These are phyloP conservation scores for Fusarium metavorans DNA, from an alignment of 2,329 filamentous ascomycete species.

Conservation along the genomic window DNA sequence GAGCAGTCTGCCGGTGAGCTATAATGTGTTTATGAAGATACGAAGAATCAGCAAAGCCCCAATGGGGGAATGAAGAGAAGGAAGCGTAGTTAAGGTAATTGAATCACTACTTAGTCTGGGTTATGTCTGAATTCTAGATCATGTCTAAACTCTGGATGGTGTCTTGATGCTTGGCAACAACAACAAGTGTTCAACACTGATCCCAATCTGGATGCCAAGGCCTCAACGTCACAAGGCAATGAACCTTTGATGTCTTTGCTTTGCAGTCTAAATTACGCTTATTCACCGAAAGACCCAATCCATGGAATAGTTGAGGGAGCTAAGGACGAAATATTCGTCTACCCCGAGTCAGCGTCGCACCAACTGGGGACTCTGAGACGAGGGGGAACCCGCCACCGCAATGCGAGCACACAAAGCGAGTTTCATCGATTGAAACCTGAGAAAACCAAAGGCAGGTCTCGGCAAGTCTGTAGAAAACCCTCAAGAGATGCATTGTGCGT, in stretches of 20 bases:
- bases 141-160: not conserved
- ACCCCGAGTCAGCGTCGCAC: slow-evolving; percentile 19
- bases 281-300: not conserved
- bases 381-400: not conserved
- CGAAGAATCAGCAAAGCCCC: not conserved
- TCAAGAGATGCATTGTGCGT: slow-evolving; percentile 13
- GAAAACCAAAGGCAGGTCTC: slow-evolving; percentile 1
- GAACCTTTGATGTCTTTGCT: not conserved
- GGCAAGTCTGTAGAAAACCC: slow-evolving; percentile 4
- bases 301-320: not conserved
- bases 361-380: slow-evolving; percentile 18
- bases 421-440: slow-evolving; percentile 23
- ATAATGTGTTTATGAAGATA: slow-evolving; percentile 30
- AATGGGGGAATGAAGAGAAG: not conserved
- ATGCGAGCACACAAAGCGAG: slow-evolving; percentile 1
- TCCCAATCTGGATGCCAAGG: not conserved
- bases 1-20: slow-evolving; percentile 46
- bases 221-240: not conserved
- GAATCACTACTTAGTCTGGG: not conserved
- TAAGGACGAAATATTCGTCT: not conserved
- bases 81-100: not conserved
- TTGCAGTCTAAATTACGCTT: not conserved
- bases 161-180: not conserved
- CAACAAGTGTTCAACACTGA: not conserved
- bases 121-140: not conserved